Base-by-base conservation (phyloP, 2,329 filamentous ascomycete genomes). In the Claviceps arundinis region DNA sequence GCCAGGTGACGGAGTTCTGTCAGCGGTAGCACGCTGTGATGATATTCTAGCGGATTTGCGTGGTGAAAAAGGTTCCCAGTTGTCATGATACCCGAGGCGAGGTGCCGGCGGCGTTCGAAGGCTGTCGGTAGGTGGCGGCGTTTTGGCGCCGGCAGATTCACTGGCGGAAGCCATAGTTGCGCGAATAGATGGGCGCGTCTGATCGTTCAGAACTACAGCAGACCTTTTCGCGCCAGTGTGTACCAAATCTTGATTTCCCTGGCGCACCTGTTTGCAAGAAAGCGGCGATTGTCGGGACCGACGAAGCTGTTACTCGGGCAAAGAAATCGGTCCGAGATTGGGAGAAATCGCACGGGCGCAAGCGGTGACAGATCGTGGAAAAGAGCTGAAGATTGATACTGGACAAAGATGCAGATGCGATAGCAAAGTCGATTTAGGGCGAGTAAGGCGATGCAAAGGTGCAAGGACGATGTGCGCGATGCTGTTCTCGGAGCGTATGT, bases 41-140 rank as follows among this genome's bases (percentile, higher is more conserved):
- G 78, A 79, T 58, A 87, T 75, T 58, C 84, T 78, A 54, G 77
- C 76, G 4, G 82, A 85, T 61, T 85, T 84, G 65, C 84, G 78
- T 51, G 84, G 82, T 55, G 82, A 81, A 63, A 82, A 89, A 45
- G 85, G 85, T 61, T 87, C 78, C 73, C 83, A 89, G 56, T 73
- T 69, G 67, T 90, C 85, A 58, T 75, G 73, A 60, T 74, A 81
- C 40, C 85, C 85, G 62, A 81, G 77, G 54, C 77, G 77, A 47
- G 86, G 86, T 52, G 85, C 82, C 42, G 78, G 77, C 55, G 86
- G 86, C 48, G 83, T 87, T 63, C 73, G 80, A 56, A 85, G 68
- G 56, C 70, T 69, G 43, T 71, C 66, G 40, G 78, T 72, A 56
- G 80, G 81, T 49, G 82, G 78, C 57, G 84, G 83, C 44, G 84